phyloP scores from a whole-genome alignment of 2,329 filamentous ascomycete genomes.

The Paecilomyces fulvus region DNA sequence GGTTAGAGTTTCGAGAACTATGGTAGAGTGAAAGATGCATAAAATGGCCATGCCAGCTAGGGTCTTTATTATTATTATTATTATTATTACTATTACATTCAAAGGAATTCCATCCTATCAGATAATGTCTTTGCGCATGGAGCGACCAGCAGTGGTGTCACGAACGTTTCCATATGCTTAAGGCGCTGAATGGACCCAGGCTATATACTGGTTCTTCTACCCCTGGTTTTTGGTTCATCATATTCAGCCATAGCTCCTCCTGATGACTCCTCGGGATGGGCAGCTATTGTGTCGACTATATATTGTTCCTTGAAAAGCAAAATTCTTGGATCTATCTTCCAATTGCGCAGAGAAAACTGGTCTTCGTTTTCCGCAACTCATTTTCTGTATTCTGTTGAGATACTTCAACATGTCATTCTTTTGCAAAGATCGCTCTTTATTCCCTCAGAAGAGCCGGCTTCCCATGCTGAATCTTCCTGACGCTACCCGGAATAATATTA shows the following conservation, averaged over 20 bases:
- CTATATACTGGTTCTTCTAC: background rate
- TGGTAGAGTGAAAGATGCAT: background rate
- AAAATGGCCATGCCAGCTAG: background rate
- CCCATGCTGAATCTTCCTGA: conserved; percentile 29
- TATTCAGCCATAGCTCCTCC: background rate
- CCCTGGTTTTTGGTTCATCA: background rate
- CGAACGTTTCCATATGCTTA: background rate
- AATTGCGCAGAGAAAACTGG: background rate
- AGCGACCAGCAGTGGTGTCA: background rate
- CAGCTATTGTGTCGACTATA: background rate
- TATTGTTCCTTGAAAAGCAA: background rate
- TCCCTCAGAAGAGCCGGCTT: conserved; percentile 11
- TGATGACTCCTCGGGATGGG: background rate
- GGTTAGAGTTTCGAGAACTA: background rate
- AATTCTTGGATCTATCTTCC: background rate
- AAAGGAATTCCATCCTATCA: background rate
- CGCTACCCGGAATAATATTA: conserved; percentile 34
- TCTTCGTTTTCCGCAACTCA: background rate
- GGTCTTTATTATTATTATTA: too few species aligned
- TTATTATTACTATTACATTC: too few species aligned
- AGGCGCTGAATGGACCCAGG: background rate
- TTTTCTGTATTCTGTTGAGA: background rate
- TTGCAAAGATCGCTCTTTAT: background rate
- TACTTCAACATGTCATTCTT: background rate
- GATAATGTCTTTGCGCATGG: background rate